Evolutionary conservation across 192 early-diverging fungal species (phyloP).

Genomic region (Coemansia sp.): DNA sequence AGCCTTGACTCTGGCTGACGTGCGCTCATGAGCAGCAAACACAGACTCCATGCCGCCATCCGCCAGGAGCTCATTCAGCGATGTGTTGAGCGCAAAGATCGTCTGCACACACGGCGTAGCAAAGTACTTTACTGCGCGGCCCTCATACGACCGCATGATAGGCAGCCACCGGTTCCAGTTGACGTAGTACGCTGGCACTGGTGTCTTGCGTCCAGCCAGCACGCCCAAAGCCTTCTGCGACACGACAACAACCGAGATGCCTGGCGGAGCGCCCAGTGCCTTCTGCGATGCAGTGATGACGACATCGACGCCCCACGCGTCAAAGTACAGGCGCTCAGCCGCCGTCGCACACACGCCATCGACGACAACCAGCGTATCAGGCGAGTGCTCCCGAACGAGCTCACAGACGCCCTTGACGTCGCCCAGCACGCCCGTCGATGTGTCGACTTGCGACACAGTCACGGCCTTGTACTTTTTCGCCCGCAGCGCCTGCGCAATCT

Average conservation of each 20-base stretch:
- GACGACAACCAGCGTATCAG: constrained; percentile 84
- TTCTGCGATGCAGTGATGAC: constrained; percentile 94
- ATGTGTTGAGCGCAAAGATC: constrained; percentile 82
- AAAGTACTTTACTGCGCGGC: constrained; percentile 89
- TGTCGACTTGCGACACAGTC: constrained; percentile 95
- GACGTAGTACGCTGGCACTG: constrained; percentile 85
- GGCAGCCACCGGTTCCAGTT: constrained; percentile 95
- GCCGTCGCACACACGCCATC: constrained; percentile 97
- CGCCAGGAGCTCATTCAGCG: constrained; percentile 74
- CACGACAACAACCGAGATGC: constrained; percentile 84
- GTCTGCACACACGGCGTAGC: constrained; percentile 95
- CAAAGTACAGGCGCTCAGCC: constrained; percentile 87
- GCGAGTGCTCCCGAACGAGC: constrained; percentile 71
- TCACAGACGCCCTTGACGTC: constrained; percentile 77
- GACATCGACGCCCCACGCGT: constrained; percentile 90
- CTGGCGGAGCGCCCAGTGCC: constrained; percentile 91
- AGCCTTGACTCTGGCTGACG: constrained; percentile 72
- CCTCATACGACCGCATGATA: constrained; percentile 95
- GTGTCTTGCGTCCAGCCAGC: constrained; percentile 62
- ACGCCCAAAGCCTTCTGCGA: constrained; percentile 58
- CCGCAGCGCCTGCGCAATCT: constrained; percentile 65
- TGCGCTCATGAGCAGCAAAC: constrained; percentile 75
- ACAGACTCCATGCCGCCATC: constrained; percentile 68
- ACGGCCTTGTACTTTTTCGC: constrained; percentile 77
- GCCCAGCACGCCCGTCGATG: constrained; percentile 87